Conservation (phyloP, 352 stramenopile genomes). For the Blastocystis sp. region DNA sequence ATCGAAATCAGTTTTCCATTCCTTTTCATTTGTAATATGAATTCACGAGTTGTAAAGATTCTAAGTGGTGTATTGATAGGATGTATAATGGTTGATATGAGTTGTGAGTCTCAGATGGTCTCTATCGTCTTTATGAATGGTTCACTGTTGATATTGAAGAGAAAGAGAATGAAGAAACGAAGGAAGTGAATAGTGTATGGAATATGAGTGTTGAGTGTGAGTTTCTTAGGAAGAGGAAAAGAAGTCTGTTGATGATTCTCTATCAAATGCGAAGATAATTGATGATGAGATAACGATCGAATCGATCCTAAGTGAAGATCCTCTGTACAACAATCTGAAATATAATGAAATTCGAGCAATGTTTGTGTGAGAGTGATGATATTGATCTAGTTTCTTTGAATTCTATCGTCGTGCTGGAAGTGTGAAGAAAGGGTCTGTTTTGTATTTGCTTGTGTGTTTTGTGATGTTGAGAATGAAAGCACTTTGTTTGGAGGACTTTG, state of each 20-base stretch:
- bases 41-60: too few species aligned
- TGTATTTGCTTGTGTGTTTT: not conserved
- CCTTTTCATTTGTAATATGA: too few species aligned
- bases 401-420: constrained; percentile 25
- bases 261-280: not conserved
- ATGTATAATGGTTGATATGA: too few species aligned
- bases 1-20: too few species aligned
- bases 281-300: constrained; percentile 34
- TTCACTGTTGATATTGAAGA: not conserved
- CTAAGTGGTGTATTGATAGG: too few species aligned
- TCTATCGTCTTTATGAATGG: not conserved
- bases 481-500: not conserved
- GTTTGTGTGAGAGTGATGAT: not conserved
- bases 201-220: not conserved
- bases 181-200: not conserved
- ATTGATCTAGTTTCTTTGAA: not conserved
- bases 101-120: too few species aligned
- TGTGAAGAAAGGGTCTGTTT: not conserved
- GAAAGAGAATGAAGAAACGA: not conserved
- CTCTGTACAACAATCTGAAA: constrained; percentile 9
- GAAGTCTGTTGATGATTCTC: not conserved
- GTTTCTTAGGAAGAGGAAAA: not conserved
- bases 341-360: constrained; percentile 12
- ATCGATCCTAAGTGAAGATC: constrained; percentile 6
- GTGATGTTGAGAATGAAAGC: not conserved